Evolutionary conservation across 306 rosid genomes (phyloP).

Genomic region (Vicia villosa): DNA sequence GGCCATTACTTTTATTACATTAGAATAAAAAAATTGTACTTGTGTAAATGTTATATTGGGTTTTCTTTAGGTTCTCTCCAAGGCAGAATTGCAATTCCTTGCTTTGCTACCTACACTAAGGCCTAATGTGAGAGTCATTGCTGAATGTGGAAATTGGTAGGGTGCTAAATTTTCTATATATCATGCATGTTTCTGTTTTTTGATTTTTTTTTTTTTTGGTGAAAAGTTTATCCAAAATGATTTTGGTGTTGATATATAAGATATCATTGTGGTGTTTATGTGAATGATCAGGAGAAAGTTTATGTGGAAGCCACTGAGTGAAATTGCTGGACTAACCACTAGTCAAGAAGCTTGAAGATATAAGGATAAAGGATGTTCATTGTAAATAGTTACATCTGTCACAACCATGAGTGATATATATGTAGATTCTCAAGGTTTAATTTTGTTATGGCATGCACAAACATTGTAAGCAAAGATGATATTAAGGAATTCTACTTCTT

Average conservation of each 20-base stretch:
- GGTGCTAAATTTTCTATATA: neutral
- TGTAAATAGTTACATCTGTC: constrained; percentile 44
- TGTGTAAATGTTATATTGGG: constrained; percentile 9
- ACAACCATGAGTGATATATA: constrained; percentile 27
- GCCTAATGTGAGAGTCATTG: constrained; percentile 93
- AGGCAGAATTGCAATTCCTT: constrained; percentile 90
- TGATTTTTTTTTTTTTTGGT: too few relatives aligned
- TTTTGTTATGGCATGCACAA: constrained; percentile 23
- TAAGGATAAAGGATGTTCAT: constrained; percentile 14
- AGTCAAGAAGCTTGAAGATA: constrained; percentile 24
- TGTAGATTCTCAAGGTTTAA: constrained; percentile 34
- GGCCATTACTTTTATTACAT: neutral
- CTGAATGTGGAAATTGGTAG: constrained; percentile 95
- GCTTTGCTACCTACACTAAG: constrained; percentile 78
- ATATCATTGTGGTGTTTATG: constrained; percentile 11
- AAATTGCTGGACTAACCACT: constrained; percentile 68
- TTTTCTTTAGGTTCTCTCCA: constrained; percentile 73
- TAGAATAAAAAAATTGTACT: neutral
- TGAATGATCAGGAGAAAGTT: constrained; percentile 69
- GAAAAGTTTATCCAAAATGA: neutral
- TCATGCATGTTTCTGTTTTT: neutral
- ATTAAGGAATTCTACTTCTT: constrained; percentile 20
- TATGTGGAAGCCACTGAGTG: constrained; percentile 86
- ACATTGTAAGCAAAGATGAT: constrained; percentile 21
- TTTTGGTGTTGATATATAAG: neutral